Percentiles rank a stretch among this genome's conserved stretches.
Evolutionary conservation across 108 stramenopile species (phyloP).

Genomic region (Licmophora abbreviata): DNA sequence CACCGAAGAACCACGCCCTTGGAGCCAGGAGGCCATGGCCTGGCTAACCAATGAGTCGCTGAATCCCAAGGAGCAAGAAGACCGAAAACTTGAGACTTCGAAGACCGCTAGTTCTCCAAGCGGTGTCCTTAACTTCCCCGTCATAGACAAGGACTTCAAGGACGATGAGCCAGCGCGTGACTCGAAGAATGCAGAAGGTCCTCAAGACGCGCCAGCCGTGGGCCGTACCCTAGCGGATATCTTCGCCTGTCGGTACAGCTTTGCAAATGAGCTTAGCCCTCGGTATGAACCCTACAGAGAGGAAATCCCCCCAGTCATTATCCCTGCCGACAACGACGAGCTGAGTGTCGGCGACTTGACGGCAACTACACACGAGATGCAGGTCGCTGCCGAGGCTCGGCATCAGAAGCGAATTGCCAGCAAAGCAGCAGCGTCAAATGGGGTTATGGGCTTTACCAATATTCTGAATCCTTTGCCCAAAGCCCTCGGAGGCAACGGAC

Average conservation of each 20-base stretch:
- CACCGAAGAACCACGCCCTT: too few species aligned
- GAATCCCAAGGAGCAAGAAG: too few species aligned
- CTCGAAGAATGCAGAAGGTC: not conserved
- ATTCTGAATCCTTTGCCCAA: not conserved
- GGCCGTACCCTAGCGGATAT: not conserved
- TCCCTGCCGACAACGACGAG: slow-evolving; percentile 5
- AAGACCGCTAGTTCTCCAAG: not conserved
- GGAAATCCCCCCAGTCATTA: slow-evolving; percentile 1
- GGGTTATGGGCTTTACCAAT: not conserved
- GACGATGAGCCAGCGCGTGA: not conserved
- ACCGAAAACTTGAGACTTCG: too few species aligned
- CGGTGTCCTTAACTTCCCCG: not conserved
- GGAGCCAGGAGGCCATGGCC: too few species aligned
- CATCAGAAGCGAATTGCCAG: not conserved
- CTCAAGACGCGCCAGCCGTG: slow-evolving; percentile 3
- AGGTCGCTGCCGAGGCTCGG: not conserved
- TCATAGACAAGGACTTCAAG: not conserved
- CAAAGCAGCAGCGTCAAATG: too few species aligned
- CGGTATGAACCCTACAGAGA: not conserved
- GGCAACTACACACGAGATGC: slow-evolving; percentile 11
- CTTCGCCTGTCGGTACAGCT: not conserved
- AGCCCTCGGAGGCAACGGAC: slow-evolving; percentile 1
- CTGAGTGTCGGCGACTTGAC: slow-evolving; percentile 18
- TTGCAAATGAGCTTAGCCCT: not conserved
- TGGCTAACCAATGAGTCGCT: too few species aligned